phyloP scores from a whole-genome alignment of 176 grass and related monocot species.

The Poa annua region DNA sequence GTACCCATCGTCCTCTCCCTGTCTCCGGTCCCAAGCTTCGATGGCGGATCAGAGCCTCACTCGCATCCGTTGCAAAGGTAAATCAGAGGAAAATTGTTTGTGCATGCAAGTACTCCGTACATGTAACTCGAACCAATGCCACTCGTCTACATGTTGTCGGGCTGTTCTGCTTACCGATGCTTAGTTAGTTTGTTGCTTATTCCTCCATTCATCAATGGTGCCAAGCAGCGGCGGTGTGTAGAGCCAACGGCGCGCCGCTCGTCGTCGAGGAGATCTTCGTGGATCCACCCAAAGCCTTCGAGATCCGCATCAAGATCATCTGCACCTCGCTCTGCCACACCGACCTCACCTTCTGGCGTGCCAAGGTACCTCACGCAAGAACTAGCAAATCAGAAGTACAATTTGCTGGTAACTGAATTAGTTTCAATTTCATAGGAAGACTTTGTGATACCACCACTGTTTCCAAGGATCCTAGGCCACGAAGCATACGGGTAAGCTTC shows the following conservation, averaged over 20 bases:
- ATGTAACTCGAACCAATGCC: neutral
- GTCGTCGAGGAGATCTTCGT: slow-evolving; percentile 76
- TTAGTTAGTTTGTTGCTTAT: too few relatives aligned
- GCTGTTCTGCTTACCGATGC: neutral
- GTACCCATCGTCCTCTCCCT: neutral
- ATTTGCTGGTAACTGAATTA: neutral
- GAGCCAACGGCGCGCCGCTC: slow-evolving; percentile 62
- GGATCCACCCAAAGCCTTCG: slow-evolving; percentile 63
- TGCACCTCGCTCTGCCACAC: slow-evolving; percentile 82
- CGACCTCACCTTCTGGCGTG: slow-evolving; percentile 64
- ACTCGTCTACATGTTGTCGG: neutral
- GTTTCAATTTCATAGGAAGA: neutral
- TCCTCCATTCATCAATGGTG: too few relatives aligned
- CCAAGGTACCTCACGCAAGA: slow-evolving; percentile 25
- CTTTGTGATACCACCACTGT: neutral
- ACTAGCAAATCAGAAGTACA: neutral
- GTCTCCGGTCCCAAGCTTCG: neutral
- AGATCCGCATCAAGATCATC: slow-evolving; percentile 66
- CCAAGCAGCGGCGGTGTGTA: slow-evolving; percentile 65
- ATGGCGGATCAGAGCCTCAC: slow-evolving; percentile 45
- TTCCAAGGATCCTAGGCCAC: slow-evolving; percentile 71
- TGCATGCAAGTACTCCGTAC: neutral
- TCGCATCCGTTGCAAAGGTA: slow-evolving; percentile 81
- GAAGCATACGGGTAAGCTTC: slow-evolving; percentile 68
- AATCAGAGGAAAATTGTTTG: neutral